Percentiles rank a stretch among this genome's conserved stretches.
These are phyloP conservation scores for Xanthoparmelia taractica DNA, from an alignment of 495 filamentous ascomycete species.

Conservation along the genomic window DNA sequence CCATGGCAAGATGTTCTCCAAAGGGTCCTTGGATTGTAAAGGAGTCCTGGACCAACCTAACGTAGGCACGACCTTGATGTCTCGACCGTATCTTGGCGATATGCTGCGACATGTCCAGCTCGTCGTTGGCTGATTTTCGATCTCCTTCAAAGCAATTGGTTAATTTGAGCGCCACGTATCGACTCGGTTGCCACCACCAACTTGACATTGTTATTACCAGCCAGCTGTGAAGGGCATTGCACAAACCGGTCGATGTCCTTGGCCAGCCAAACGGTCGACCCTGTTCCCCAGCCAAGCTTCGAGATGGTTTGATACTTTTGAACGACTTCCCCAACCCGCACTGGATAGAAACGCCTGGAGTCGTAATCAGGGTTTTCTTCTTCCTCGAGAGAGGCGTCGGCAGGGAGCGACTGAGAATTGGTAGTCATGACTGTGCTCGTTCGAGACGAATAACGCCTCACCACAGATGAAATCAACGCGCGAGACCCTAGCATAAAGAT, in stretches of 20 bases:
- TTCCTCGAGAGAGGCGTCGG: constrained; percentile 17
- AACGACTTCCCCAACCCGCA: constrained; percentile 37
- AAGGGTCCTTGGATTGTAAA: constrained; percentile 29
- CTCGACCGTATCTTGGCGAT: constrained; percentile 32
- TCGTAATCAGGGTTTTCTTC: constrained; percentile 30
- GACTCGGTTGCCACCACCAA: constrained; percentile 32
- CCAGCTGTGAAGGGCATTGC: constrained; percentile 8
- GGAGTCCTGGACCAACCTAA: constrained; percentile 30
- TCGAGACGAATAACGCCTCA: not conserved
- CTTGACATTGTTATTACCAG: constrained; percentile 23
- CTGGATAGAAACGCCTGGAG: constrained; percentile 39
- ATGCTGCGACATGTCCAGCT: constrained; percentile 34
- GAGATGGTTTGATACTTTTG: constrained; percentile 36
- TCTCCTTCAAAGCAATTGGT: constrained; percentile 27
- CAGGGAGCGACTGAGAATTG: not conserved
- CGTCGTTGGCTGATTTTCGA: constrained; percentile 30
- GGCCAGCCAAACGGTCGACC: constrained; percentile 40
- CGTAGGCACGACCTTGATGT: constrained; percentile 31
- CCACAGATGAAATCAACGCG: not conserved
- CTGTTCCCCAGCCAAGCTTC: constrained; percentile 40
- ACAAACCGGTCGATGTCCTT: constrained; percentile 32
- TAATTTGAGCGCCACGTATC: constrained; percentile 39
- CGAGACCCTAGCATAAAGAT: not conserved
- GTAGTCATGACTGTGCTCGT: not conserved
- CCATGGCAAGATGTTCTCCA: constrained; percentile 29